Conservation (phyloP, 2,329 filamentous ascomycete species). For the Exophiala viscosa region DNA sequence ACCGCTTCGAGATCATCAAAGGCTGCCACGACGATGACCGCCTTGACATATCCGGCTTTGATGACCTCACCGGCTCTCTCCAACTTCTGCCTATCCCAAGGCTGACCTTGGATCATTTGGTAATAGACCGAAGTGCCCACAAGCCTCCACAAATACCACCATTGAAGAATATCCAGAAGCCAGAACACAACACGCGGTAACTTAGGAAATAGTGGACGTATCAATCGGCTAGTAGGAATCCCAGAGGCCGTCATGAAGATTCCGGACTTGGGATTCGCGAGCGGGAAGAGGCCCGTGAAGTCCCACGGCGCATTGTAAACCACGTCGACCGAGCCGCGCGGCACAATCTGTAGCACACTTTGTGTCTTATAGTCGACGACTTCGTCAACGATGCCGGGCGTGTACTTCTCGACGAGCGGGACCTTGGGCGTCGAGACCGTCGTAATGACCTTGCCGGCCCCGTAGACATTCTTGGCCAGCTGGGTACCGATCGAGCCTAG, state of each 20-base stretch:
- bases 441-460: conserved; percentile 47
- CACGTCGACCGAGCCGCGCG: not conserved
- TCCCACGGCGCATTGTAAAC: not conserved
- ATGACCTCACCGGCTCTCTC: not conserved
- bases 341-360: not conserved
- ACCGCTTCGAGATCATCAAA: not conserved
- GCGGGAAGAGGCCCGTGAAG: not conserved
- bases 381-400: not conserved
- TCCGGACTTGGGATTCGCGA: no score
- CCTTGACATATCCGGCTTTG: not conserved
- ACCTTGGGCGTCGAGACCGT: conserved; percentile 54
- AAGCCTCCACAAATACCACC: not conserved
- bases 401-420: conserved; percentile 12
- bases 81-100: not conserved
- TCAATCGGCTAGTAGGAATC: no score
- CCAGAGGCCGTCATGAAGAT: no score
- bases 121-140: not conserved
- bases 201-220: not conserved
- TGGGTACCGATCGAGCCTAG: conserved; percentile 37
- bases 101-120: not conserved
- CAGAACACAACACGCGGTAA: not conserved
- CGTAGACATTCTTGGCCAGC: conserved; percentile 50
- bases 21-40: not conserved
- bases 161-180: not conserved
- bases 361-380: conserved; percentile 1